phyloP scores from a whole-genome alignment of 257 asterid genomes.

The Forsythia viridissima region DNA sequence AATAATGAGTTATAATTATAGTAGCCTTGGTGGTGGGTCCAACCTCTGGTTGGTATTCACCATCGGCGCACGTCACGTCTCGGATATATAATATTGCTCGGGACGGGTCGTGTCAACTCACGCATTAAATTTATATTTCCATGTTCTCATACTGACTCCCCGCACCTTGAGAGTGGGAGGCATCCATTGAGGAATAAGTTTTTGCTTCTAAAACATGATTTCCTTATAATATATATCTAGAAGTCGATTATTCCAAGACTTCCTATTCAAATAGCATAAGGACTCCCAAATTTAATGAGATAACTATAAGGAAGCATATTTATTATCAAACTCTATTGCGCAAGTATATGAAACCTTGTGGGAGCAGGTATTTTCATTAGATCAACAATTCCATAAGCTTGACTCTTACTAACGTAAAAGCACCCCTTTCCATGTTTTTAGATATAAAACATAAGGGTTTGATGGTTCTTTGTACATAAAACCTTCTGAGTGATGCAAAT shows the following conservation, averaged over 20 bases:
- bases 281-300: not conserved
- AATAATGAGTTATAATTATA: no score
- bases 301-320: not conserved
- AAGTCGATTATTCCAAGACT: not conserved
- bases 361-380: not conserved
- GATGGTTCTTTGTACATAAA: not conserved
- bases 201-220: not conserved
- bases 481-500: not conserved
- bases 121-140: not conserved
- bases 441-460: not conserved
- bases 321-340: not conserved
- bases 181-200: not conserved
- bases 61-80: no score
- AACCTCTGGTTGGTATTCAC: no score
- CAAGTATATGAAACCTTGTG: not conserved
- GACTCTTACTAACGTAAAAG: not conserved
- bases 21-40: no score
- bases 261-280: not conserved
- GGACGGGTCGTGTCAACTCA: no score
- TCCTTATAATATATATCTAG: not conserved
- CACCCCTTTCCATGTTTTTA: not conserved
- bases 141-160: not conserved
- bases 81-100: no score
- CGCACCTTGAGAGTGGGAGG: not conserved
- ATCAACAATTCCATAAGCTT: not conserved